Conservation (phyloP, 768 basidiomycete genomes). For the Flagelloscypha sp. region DNA sequence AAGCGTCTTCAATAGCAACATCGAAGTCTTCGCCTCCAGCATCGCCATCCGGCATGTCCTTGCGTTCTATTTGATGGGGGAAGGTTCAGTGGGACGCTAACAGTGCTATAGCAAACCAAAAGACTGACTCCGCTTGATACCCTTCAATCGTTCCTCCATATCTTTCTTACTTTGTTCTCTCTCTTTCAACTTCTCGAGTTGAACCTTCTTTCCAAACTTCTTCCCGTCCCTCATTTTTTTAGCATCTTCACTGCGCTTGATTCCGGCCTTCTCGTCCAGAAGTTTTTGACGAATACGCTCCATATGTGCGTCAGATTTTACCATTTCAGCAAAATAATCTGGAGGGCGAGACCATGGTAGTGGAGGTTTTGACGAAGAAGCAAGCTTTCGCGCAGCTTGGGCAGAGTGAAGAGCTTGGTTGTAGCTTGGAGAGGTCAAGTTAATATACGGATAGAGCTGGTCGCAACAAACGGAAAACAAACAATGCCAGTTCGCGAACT, state of each 20-base stretch:
- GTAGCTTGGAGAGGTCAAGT: constrained; percentile 48
- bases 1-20: constrained; percentile 84
- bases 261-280: constrained; percentile 78
- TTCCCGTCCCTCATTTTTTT: constrained; percentile 89
- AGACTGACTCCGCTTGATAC: constrained; percentile 80
- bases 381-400: constrained; percentile 67
- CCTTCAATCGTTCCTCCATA: constrained; percentile 78
- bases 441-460: not conserved
- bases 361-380: constrained; percentile 65
- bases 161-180: constrained; percentile 86
- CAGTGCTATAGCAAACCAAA: not conserved
- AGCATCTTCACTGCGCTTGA: constrained; percentile 89
- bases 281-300: constrained; percentile 87
- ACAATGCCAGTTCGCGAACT: constrained; percentile 95
- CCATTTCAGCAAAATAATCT: constrained; percentile 99
- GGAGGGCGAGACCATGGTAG: constrained; percentile 85
- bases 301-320: constrained; percentile 97
- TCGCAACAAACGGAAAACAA: constrained; percentile 22
- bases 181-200: constrained; percentile 89
- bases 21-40: constrained; percentile 71
- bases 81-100: not conserved
- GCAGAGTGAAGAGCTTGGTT: constrained; percentile 88
- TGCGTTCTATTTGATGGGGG: constrained; percentile 52
- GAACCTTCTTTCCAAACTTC: constrained; percentile 98
- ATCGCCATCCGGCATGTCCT: constrained; percentile 66